phyloP scores from a whole-genome alignment of 2,329 filamentous ascomycete species.

The Pezizomycotina sp. region DNA sequence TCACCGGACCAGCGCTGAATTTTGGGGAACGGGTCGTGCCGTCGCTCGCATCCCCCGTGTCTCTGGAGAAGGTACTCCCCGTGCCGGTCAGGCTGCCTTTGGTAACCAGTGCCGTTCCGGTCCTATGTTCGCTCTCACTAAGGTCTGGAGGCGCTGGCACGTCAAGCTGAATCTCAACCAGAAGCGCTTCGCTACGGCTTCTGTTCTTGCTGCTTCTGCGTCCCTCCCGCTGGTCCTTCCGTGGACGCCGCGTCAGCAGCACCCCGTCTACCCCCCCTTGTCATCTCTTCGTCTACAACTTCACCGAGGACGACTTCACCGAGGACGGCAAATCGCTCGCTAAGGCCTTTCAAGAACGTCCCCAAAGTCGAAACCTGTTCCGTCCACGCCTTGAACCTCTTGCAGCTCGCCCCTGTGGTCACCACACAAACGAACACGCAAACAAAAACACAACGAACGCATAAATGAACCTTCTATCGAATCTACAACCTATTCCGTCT shows the following conservation, averaged over 20 bases:
- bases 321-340: constrained; percentile 95
- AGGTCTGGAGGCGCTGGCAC: constrained; percentile 99
- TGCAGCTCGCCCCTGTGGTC: constrained; percentile 98
- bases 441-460: no score
- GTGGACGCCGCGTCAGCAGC: constrained; percentile 83
- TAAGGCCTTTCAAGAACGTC: constrained; percentile 92
- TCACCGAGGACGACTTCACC: constrained; percentile 64
- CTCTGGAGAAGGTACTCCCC: constrained; percentile 99
- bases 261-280: constrained; percentile 90
- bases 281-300: constrained; percentile 89
- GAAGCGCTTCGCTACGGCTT: constrained; percentile 97
- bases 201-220: constrained; percentile 89
- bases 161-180: constrained; percentile 99
- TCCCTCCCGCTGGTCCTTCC: constrained; percentile 88
- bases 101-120: constrained; percentile 99
- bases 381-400: constrained; percentile 92
- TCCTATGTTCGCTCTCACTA: constrained; percentile 99
- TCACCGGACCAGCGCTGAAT: constrained; percentile 99
- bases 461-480: no score
- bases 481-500: no score
- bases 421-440: no score
- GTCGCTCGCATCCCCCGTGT: constrained; percentile 99
- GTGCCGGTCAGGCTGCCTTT: constrained; percentile 98
- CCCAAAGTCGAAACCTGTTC: constrained; percentile 92
- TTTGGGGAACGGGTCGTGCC: constrained; percentile 98